Evolutionary conservation across 177 flowering plant genomes (phyloP).

Genomic region (Vitis hybrid): DNA sequence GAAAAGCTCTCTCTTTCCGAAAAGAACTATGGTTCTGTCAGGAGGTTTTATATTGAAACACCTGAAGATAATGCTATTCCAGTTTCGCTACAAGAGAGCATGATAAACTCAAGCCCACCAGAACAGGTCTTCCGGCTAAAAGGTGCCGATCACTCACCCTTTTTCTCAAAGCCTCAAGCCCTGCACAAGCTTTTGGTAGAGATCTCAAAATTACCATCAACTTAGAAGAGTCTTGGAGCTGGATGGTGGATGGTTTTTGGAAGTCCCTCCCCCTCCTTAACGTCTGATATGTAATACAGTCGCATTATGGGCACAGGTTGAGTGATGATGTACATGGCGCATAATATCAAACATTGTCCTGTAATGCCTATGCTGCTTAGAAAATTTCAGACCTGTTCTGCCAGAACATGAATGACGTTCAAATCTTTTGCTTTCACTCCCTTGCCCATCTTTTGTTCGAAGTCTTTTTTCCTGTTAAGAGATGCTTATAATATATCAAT

Average conservation of each 20-base stretch:
- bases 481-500: not conserved
- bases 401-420: not conserved
- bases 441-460: not conserved
- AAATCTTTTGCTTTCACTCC: no score
- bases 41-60: conserved; percentile 85
- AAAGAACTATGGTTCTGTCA: conserved; percentile 69
- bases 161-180: conserved; percentile 98
- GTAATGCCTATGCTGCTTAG: not conserved
- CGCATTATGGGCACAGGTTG: not conserved
- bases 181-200: conserved; percentile 79
- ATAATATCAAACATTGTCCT: not conserved
- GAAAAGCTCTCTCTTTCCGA: conserved; percentile 84
- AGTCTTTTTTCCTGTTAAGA: not conserved
- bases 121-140: conserved; percentile 71
- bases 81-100: conserved; percentile 55
- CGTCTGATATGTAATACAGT: not conserved
- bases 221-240: conserved; percentile 4
- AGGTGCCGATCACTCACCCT: conserved; percentile 96
- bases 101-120: conserved; percentile 73
- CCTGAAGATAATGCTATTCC: conserved; percentile 78
- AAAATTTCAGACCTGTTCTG: not conserved
- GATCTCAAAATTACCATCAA: conserved; percentile 53
- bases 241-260: not conserved
- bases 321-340: not conserved
- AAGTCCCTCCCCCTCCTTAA: not conserved